Percentiles rank a stretch among this genome's conserved stretches.
Conservation (phyloP, 148 eudicot species). For the Polygonum maritimum region DNA sequence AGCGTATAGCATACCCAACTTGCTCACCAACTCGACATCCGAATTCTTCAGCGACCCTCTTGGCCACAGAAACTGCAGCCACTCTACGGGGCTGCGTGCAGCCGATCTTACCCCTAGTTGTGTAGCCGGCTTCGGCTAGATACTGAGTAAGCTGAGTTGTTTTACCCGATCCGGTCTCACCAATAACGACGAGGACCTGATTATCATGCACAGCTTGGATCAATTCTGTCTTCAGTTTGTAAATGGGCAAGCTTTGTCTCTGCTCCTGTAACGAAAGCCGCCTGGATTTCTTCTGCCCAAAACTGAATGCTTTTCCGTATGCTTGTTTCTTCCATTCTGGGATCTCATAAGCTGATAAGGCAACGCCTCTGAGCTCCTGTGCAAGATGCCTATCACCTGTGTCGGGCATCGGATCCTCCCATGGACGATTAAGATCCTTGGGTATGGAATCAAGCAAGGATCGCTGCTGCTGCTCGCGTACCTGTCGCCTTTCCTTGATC, state of each 20-base stretch:
- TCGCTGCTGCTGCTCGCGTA: conserved; percentile 75
- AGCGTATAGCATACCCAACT: conserved; percentile 92
- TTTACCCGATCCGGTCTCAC: too few relatives aligned
- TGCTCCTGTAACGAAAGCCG: conserved; percentile 71
- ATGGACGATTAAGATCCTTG: conserved; percentile 88
- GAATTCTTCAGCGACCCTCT: conserved; percentile 32
- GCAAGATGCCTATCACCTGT: too few relatives aligned
- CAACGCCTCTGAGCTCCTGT: conserved; percentile 39
- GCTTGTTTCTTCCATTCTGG: conserved; percentile 99
- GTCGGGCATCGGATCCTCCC: conserved; percentile 99
- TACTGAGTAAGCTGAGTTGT: too few relatives aligned
- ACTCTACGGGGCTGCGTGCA: conserved; percentile 97
- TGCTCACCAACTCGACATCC: conserved; percentile 95
- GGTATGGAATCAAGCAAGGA: conserved; percentile 87
- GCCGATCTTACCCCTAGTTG: conserved; percentile 79
- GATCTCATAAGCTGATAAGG: conserved; percentile 83
- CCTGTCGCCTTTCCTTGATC: conserved; percentile 82
- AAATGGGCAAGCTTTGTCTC: conserved; percentile 84
- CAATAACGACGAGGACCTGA: too few relatives aligned
- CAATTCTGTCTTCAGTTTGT: conserved; percentile 70
- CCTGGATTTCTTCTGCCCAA: conserved; percentile 76
- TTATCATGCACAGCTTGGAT: conserved; percentile 44
- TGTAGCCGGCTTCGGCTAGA: conserved; percentile 42
- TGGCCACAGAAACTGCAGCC: conserved; percentile 75
- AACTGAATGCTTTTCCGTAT: conserved; percentile 72